Percentiles rank a stretch among this genome's conserved stretches.
phyloP scores from a whole-genome alignment of 352 stramenopile genomes.

The Pseudoperonospora humuli region DNA sequence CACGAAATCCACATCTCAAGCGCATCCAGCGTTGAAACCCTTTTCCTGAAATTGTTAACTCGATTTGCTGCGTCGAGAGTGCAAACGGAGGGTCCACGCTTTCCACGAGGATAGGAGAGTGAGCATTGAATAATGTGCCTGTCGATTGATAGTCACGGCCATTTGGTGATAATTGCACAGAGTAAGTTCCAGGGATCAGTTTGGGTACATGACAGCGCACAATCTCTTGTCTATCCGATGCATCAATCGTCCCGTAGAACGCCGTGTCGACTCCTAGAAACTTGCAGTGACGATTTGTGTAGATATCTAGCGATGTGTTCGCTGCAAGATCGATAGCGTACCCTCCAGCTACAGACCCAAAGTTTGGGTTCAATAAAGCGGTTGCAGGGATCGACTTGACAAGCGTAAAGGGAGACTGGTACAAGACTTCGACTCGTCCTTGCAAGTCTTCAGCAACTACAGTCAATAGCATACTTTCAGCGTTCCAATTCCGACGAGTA shows the following conservation, averaged over 20 bases:
- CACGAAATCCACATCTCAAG: conserved; percentile 29
- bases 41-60: conserved; percentile 20
- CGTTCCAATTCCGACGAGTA: conserved; percentile 8
- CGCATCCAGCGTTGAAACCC: conserved; percentile 39
- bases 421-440: conserved; percentile 11
- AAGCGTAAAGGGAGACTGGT: conserved; percentile 20
- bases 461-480: conserved; percentile 9
- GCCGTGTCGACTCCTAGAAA: conserved; percentile 11
- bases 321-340: conserved; percentile 17
- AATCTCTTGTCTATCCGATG: background rate
- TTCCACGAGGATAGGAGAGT: conserved; percentile 17
- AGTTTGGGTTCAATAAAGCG: conserved; percentile 12
- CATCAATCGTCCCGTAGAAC: conserved; percentile 1
- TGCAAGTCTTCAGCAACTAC: conserved; percentile 13
- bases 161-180: conserved; percentile 31
- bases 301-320: conserved; percentile 5
- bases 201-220: conserved; percentile 19
- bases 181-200: conserved; percentile 22
- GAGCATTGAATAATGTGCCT: conserved; percentile 15
- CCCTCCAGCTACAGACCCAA: conserved; percentile 21
- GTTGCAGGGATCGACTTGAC: conserved; percentile 3
- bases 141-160: conserved; percentile 23
- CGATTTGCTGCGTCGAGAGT: conserved; percentile 7
- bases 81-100: conserved; percentile 16
- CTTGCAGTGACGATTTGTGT: conserved; percentile 17